Conservation (phyloP, 306 rosid species). For the Vicia villosa region DNA sequence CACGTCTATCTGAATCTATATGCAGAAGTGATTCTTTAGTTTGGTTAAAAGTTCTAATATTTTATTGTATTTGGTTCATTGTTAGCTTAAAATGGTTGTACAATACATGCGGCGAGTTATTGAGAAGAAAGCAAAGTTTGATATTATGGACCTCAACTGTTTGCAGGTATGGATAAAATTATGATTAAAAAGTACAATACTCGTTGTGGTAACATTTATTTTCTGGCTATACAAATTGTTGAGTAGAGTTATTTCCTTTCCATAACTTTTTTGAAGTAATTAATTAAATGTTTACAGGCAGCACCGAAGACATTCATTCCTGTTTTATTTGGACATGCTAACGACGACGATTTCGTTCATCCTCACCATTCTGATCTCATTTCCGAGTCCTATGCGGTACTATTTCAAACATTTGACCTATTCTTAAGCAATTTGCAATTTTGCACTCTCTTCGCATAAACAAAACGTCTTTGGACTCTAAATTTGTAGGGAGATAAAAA, state of each 20-base stretch:
- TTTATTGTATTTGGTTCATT: slow-evolving; percentile 25
- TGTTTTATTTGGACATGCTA: slow-evolving; percentile 92
- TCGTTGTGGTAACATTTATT: not conserved
- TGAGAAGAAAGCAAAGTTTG: slow-evolving; percentile 93
- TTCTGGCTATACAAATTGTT: not conserved
- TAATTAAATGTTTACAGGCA: slow-evolving; percentile 54
- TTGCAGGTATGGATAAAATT: slow-evolving; percentile 61
- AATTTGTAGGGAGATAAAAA: slow-evolving; percentile 83
- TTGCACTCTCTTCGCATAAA: not conserved
- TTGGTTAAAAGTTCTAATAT: not conserved
- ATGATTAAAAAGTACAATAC: not conserved
- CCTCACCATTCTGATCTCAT: slow-evolving; percentile 81
- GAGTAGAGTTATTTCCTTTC: slow-evolving; percentile 25
- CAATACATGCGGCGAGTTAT: slow-evolving; percentile 96
- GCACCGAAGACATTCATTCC: slow-evolving; percentile 85
- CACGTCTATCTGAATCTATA: not conserved
- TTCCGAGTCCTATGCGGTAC: slow-evolving; percentile 72
- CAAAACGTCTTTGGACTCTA: slow-evolving; percentile 33
- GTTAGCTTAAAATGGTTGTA: slow-evolving; percentile 88
- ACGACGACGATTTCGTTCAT: slow-evolving; percentile 75
- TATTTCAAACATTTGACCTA: slow-evolving; percentile 24
- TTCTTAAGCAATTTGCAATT: slow-evolving; percentile 14
- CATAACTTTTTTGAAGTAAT: slow-evolving; percentile 33
- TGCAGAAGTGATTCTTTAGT: not conserved
- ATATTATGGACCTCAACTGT: slow-evolving; percentile 90